Conservation (phyloP, 139 green algal species). For the Closterium sp. region DNA sequence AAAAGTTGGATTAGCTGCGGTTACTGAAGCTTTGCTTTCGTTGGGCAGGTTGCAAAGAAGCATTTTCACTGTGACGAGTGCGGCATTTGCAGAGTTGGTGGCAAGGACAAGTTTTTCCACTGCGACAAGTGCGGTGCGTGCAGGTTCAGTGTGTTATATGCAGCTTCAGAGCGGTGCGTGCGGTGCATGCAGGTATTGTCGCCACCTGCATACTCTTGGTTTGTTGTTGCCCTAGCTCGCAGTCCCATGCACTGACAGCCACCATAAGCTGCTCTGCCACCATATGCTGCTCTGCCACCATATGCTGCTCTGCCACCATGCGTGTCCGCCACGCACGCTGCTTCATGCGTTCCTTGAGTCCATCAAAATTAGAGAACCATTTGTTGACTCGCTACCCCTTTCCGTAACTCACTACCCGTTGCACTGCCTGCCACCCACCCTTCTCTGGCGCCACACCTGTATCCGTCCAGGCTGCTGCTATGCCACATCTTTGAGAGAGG, state of each 20-base stretch:
- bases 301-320: no score
- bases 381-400: no score
- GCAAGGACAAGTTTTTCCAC: constrained; percentile 89
- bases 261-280: constrained; percentile 78
- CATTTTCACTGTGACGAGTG: constrained; percentile 88
- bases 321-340: no score
- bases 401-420: background rate
- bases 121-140: constrained; percentile 61
- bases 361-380: no score
- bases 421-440: background rate
- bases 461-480: constrained; percentile 79
- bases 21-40: background rate
- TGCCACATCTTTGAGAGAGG: constrained; percentile 60
- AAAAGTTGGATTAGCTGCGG: no score
- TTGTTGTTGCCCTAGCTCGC: background rate
- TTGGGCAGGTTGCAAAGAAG: constrained; percentile 70
- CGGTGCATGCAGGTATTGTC: no score
- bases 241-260: background rate
- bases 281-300: no score
- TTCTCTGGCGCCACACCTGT: background rate
- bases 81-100: constrained; percentile 86
- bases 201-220: background rate
- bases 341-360: no score
- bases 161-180: background rate
- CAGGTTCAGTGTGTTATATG: background rate